Conservation (phyloP, 2,329 filamentous ascomycete species). For the Penicillium glabrum region DNA sequence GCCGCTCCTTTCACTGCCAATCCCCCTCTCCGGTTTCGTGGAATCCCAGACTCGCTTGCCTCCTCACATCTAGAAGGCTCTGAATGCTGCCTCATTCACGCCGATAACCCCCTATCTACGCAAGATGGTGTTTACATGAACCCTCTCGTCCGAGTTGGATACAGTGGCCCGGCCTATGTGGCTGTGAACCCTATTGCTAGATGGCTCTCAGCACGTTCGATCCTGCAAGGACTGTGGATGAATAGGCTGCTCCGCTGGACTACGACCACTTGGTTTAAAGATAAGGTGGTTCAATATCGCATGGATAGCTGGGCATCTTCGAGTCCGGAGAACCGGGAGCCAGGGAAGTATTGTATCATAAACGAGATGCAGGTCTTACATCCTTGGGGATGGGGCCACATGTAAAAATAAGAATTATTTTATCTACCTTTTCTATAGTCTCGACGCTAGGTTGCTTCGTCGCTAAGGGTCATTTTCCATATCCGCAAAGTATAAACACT, state of each 20-base stretch:
- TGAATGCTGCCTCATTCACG: conserved; percentile 68
- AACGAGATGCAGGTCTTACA: conserved; percentile 26
- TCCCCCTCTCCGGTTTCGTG: conserved; percentile 60
- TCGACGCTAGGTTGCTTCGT: not conserved
- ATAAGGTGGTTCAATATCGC: conserved; percentile 29
- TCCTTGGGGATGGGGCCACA: conserved; percentile 21
- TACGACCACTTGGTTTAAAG: conserved; percentile 33
- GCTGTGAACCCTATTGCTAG: conserved; percentile 22
- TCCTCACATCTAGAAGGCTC: conserved; percentile 63
- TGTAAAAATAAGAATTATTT: conserved; percentile 1
- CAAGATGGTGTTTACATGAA: conserved; percentile 39
- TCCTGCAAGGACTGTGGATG: conserved; percentile 58
- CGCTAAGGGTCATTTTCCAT: not conserved
- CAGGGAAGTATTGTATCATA: conserved; percentile 19
- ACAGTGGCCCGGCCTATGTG: conserved; percentile 28
- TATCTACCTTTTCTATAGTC: not conserved
- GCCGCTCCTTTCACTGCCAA: conserved; percentile 21
- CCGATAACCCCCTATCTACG: conserved; percentile 35
- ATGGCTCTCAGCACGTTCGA: conserved; percentile 52
- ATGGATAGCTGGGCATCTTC: conserved; percentile 36
- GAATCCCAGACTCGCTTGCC: conserved; percentile 61
- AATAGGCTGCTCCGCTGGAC: conserved; percentile 55
- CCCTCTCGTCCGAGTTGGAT: conserved; percentile 41
- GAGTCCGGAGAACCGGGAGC: conserved; percentile 10
- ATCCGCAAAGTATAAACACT: not conserved